Evolutionary conservation across 768 basidiomycete genomes (phyloP), one percentile per base, ranked within the genome.

Genomic region (Leccinum arenicola): DNA sequence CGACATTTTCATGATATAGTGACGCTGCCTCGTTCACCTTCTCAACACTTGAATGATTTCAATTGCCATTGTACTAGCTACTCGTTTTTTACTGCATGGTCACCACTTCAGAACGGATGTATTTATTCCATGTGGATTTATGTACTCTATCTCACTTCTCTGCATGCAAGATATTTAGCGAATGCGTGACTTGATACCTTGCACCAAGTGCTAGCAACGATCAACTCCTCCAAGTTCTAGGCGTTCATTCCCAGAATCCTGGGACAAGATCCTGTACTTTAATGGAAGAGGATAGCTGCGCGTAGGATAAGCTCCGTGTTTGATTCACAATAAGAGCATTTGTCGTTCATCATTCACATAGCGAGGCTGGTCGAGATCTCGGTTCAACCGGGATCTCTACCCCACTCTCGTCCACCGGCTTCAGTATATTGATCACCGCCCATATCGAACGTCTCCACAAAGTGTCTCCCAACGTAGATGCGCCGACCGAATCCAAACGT

Each of bases 401-500:
- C 21, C 21, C 1, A 14, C 8, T 51, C n/a, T 51, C 50, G n/a
- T 51, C 19, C 25, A n/a, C 10, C 6, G 17, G 50, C 4, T 36
- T 36, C 33, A 52, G 33, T 36, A 36, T 23, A 21, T 36, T 52
- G 35, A 52, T 35, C 15, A 36, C 33, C 11, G 3, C 1, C 47
- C 57, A 61, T 10, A 60, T 6, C 1, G 64, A 60, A 17, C 19
- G 50, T 19, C 29, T 63, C 56, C 4, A 56, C 59, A 40, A 64
- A 56, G 38, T 66, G 40, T 25, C 62, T 47, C 14, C 62, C 66
- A 6, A 55, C 49, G 33, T 64, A 69, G 17, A 62, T 58, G 21
- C 66, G 64, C 27, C 68, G 58, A 36, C 68, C 68, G 29, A 67
- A 67, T 29, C 68, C 65, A 33, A 63, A 68, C 2, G 43, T 56